Conservation (phyloP, 2,329 filamentous ascomycete species). For the Microdochium nivale region DNA sequence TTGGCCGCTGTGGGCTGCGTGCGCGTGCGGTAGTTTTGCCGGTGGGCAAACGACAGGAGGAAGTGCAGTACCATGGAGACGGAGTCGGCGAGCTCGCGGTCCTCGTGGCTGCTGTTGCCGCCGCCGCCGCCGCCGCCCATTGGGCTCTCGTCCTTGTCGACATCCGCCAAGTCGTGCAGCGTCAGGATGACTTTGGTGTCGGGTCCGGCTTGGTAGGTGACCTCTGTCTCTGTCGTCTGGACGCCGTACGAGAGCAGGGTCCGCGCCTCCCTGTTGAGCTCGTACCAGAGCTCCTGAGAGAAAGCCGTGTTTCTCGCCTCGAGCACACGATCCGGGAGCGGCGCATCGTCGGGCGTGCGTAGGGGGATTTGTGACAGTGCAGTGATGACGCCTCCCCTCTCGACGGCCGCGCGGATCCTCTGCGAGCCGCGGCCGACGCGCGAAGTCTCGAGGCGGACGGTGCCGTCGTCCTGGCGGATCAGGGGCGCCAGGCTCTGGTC, state of each 20-base stretch:
- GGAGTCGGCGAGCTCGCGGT: constrained; percentile 46
- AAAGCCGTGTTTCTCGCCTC: constrained; percentile 73
- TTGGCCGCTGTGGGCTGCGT: constrained; percentile 41
- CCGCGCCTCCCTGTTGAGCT: constrained; percentile 75
- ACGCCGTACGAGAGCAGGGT: constrained; percentile 64
- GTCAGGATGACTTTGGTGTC: constrained; percentile 56
- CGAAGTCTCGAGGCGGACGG: constrained; percentile 63
- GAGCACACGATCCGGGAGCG: constrained; percentile 60
- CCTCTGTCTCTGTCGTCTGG: constrained; percentile 46
- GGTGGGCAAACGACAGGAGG: constrained; percentile 71
- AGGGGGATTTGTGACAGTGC: constrained; percentile 47
- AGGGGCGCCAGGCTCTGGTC: constrained; percentile 75
- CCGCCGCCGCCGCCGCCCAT: too few species aligned
- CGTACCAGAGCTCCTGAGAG: constrained; percentile 82
- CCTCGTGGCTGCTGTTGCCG: constrained; percentile 31
- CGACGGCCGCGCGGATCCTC: constrained; percentile 60
- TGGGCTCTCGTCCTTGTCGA: constrained; percentile 20
- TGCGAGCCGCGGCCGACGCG: constrained; percentile 40
- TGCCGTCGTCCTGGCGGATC: constrained; percentile 64
- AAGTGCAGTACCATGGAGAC: constrained; percentile 63
- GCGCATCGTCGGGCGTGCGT: constrained; percentile 45
- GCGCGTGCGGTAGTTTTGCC: constrained; percentile 61
- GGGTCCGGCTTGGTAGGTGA: constrained; percentile 46
- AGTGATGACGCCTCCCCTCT: constrained; percentile 45
- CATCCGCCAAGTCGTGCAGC: constrained; percentile 52